Base-by-base conservation (phyloP, 2,329 filamentous ascomycete species). In the Sporothrix variecibatus region DNA sequence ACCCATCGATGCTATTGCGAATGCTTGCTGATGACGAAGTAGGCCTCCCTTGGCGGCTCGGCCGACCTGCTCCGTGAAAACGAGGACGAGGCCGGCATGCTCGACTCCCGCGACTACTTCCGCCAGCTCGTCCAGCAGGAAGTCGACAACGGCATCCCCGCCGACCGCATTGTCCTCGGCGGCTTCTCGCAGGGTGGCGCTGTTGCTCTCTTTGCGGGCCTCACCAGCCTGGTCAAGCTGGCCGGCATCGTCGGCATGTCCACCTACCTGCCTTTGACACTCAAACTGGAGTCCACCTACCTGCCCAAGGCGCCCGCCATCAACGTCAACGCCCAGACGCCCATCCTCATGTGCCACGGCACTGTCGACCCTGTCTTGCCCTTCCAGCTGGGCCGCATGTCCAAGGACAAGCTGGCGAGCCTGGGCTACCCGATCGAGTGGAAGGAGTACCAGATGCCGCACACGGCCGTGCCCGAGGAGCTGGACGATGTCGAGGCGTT, bases 301-400 rank as follows among this genome's bases (percentile, higher is more conserved):
- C 83, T 98, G 77, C 86, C 94, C 62, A 31, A 31, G 53, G 77
- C 79, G 15, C 84, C 85, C 77, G 85, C 87, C 26, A 28, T 20
- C 71, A 68, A 51, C 62, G 31, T 56, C 73, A 94, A 94, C 82
- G 89, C 91, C 82, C 86, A 92, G 56, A 97, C 94, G 1, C 93
- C 93, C 0, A 90, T 98, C 76, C 93, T 96, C 82, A 92, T 98
- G 91, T 94, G 89, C 15, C 96, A 98, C 79, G 96, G 96, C n/a
- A 88, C 91, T 75, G 84, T 83, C 0, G 95, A 99, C 81, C 87
- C 87, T 17, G 84, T 97, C 2, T 93, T 98, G 9, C 87, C 86
- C 77, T 88, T 90, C 60, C 84, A 87, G 73, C 92, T 93, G 82
- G 95, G 93, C 17, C 83, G 89, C 81, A 81, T 86, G 82, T 94